Evolutionary conservation across 768 basidiomycete species (phyloP), one percentile per base, ranked within the genome.

Genomic region (Cystobasidium tubakii): DNA sequence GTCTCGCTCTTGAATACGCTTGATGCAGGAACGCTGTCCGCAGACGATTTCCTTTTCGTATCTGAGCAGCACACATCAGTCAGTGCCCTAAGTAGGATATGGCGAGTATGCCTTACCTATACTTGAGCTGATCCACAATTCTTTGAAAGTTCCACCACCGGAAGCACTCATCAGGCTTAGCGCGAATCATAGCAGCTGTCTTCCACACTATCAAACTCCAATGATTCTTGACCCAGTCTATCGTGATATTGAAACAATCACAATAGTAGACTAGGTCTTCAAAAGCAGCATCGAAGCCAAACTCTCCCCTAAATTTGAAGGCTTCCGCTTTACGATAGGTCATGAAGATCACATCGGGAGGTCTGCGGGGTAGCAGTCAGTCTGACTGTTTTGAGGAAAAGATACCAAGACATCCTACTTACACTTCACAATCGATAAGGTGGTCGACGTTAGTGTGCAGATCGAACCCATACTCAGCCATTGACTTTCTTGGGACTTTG

Each of bases 141-240:
- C 91, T 90, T 13, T 83, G 80, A 88, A 90, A 96, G 76, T 86
- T 88, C 92, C 95, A 99, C 62, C 84, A 82, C 57, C 85, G 81
- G 78, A 87, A 87, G 15, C 79, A 78, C 46, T 83, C 82, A 29
- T 84, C 80, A 2, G 93, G 92, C 73, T 90, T 87, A 0, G 92
- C 84, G 42, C 85, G 83, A 17, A 88, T 88, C 85, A 92, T 87
- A 15, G 90, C 89, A 1, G 92, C 91, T 25, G 96, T 82, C 82
- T 99, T 99, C 96, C 96, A 99, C 1, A 99, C 84, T 34, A 98
- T 87, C 55, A 93, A 82, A 12, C 83, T 81, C 90, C 92, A 99
- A 77, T 96, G 93, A 78, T 97, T 97, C 64, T 89, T 86, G 0
- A 96, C 88, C 96, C 96, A 99, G 27, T 84, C 81, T 75, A 87